Base-by-base conservation (phyloP, 2,329 filamentous ascomycete species). In the Aspergillus fumigatus region DNA sequence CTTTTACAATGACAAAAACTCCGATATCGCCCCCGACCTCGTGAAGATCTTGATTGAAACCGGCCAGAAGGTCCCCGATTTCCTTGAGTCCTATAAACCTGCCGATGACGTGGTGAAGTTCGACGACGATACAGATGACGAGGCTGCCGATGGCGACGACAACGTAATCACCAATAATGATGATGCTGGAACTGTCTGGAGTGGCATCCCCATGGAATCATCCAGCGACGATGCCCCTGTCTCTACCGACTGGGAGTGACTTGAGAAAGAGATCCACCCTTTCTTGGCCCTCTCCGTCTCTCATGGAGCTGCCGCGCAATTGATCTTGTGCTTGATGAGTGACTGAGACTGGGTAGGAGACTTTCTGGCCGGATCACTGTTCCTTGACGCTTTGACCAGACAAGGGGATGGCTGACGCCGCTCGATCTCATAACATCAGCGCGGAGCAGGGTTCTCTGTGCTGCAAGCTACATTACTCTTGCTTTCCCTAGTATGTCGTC, bases 31-130 rank as follows among this genome's bases (percentile, higher is more conserved):
- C 0, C 80, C 83, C 9, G 85, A 88, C 1, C 79, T 99, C 0
- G 89, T 90, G 40, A 92, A 92, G 70, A 86, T 90, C 5, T 80
- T 99, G 0, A 68, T 96, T 0, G 93, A 97, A 75, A 89, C 85
- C 4, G 80, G 85, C 4, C 91, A 96, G 73, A 75, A 79, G 0
- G 76, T 99, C 26, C 94, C 94, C 0, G 89, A 95, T 0, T 97
- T 97, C 70, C 82, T 97, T 0, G 70, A 88, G 62, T 62, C 78
- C 0, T 85, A 84, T 69, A 82, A 70, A 54, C 78, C 78, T 10
- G 50, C 40, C 0, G 67, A 71, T 1, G 70, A 73, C 5, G 63
- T 73, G 7, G 55, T 82, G 5, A 68, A 74, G 3, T 86, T 82
- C 59, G 75, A 84, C 21, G 84, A 86, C 40, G 79, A 84, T 49